Percentiles rank a stretch among this genome's conserved stretches.
Evolutionary conservation across 306 rosid genomes (phyloP).

Genomic region (Lotus japonicus): DNA sequence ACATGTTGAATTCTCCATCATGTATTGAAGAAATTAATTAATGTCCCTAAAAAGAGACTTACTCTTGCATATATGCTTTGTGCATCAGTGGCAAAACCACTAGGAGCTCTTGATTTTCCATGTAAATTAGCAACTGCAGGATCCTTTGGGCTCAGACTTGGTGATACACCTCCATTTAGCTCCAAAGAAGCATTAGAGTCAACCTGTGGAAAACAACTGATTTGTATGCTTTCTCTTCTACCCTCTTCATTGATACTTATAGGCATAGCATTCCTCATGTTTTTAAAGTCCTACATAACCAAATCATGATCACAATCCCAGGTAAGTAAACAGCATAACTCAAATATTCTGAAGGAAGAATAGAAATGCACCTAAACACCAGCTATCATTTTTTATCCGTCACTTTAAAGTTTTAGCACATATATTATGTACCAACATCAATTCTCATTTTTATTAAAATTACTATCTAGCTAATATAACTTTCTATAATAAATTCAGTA

Average conservation of each 20-base stretch:
- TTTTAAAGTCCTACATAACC: slow-evolving; percentile 29
- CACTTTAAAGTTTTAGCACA: too few species aligned
- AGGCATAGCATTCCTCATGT: slow-evolving; percentile 27
- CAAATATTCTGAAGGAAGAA: neutral
- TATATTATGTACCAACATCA: too few species aligned
- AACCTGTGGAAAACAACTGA: slow-evolving; percentile 44
- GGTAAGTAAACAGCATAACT: neutral
- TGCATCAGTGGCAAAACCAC: slow-evolving; percentile 25
- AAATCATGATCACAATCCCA: slow-evolving; percentile 1
- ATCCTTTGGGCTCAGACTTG: slow-evolving; percentile 29
- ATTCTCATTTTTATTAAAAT: too few species aligned
- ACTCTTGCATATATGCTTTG: slow-evolving; percentile 89
- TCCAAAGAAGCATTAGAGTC: slow-evolving; percentile 43
- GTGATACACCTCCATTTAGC: slow-evolving; percentile 28
- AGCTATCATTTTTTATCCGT: too few species aligned
- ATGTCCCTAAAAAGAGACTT: neutral
- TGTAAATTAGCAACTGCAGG: slow-evolving; percentile 11
- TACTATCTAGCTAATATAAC: too few species aligned
- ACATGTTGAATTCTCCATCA: too few species aligned
- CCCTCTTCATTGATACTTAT: slow-evolving; percentile 33
- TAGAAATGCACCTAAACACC: neutral
- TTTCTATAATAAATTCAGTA: too few species aligned
- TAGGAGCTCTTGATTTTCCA: slow-evolving; percentile 31
- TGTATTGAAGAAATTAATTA: too few species aligned
- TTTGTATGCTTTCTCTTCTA: slow-evolving; percentile 10